Percentiles rank a stretch among this genome's conserved stretches.
phyloP scores from a whole-genome alignment of 2,329 filamentous ascomycete species.

The Aspergillus vadensis region DNA sequence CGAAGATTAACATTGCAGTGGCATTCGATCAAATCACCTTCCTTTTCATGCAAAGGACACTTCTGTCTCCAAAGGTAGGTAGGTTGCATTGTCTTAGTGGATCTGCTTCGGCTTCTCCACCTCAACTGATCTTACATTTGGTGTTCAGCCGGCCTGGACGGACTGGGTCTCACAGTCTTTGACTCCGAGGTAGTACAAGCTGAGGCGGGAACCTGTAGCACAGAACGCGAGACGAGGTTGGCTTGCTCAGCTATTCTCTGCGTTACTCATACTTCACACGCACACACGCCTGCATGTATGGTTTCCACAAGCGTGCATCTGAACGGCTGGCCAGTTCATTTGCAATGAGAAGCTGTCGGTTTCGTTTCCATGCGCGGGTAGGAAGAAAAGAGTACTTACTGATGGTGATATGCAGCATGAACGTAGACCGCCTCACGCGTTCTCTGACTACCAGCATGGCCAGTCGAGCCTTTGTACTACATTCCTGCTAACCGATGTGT shows the following conservation, averaged over 20 bases:
- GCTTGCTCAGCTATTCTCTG: neutral
- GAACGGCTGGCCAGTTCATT: neutral
- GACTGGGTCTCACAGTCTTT: neutral
- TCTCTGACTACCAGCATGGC: neutral
- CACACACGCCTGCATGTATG: neutral
- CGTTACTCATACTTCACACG: neutral
- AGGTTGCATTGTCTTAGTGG: neutral
- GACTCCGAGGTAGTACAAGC: neutral
- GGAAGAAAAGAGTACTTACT: neutral
- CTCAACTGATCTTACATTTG: neutral
- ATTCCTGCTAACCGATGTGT: neutral
- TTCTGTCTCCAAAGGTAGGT: neutral
- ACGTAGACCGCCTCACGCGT: neutral
- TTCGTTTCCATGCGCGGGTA: neutral
- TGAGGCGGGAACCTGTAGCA: neutral
- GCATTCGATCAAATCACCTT: neutral
- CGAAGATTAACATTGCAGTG: no score
- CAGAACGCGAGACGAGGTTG: neutral
- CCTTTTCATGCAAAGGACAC: neutral
- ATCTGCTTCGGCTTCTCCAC: neutral
- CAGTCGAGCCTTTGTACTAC: neutral
- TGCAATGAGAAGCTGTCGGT: neutral
- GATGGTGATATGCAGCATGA: neutral
- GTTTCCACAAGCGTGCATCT: neutral
- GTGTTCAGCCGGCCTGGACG: neutral